Conservation (phyloP, 495 filamentous ascomycete genomes). For the Hypoxylon fuscum region DNA sequence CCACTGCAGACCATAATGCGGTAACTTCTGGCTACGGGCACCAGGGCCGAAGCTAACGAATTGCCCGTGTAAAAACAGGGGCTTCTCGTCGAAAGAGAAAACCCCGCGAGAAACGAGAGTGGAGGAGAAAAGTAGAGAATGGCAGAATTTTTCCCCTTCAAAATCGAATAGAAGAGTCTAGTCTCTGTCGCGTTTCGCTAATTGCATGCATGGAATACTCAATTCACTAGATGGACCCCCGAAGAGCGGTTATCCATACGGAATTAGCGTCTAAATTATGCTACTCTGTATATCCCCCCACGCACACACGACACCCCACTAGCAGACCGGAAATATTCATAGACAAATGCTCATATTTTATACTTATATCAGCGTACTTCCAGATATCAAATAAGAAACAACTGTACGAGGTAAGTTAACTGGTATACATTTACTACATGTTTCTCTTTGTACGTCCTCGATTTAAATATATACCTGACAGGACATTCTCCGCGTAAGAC, state of each 20-base stretch:
- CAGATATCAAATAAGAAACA: too few species aligned
- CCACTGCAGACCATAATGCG: background rate
- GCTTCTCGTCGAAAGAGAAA: conserved; percentile 16
- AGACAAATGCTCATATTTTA: too few species aligned
- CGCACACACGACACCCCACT: background rate
- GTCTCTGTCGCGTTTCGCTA: conserved; percentile 15
- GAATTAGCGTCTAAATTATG: background rate
- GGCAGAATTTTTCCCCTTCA: conserved; percentile 11
- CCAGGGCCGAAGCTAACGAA: conserved; percentile 27
- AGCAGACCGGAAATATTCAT: background rate
- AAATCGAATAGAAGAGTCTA: conserved; percentile 15
- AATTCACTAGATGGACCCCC: background rate
- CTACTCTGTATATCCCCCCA: background rate
- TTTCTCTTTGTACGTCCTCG: too few species aligned
- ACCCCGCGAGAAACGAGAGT: conserved; percentile 19
- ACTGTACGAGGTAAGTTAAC: too few species aligned
- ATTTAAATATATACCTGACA: too few species aligned
- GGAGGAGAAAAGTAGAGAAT: conserved; percentile 29
- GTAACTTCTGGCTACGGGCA: conserved; percentile 29
- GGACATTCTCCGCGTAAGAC: too few species aligned
- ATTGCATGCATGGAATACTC: conserved; percentile 11
- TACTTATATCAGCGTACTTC: too few species aligned
- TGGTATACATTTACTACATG: too few species aligned
- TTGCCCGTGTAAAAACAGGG: conserved; percentile 11
- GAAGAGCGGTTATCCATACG: background rate